phyloP scores from a whole-genome alignment of 2,329 filamentous ascomycete species.

The Biscogniauxia mediterranea region DNA sequence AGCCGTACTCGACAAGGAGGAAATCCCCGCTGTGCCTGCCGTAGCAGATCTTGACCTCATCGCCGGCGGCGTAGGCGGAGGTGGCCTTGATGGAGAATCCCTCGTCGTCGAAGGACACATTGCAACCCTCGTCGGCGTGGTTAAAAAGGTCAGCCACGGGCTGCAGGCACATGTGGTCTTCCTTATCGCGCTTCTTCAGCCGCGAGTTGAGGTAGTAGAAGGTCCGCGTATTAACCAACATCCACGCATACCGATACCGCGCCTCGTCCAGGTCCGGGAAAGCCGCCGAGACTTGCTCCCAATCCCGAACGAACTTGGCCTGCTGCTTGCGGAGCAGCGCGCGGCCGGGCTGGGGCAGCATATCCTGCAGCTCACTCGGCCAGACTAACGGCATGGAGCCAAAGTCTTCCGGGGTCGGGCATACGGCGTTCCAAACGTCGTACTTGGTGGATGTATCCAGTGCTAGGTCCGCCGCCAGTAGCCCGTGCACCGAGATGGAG shows the following conservation, averaged over 20 bases:
- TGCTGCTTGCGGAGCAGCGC: slow-evolving; percentile 54
- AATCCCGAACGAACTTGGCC: slow-evolving; percentile 50
- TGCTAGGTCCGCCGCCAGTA: slow-evolving; percentile 68
- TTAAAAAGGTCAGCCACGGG: slow-evolving; percentile 75
- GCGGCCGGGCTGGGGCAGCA: slow-evolving; percentile 45
- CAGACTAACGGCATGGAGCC: slow-evolving; percentile 48
- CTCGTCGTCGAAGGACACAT: slow-evolving; percentile 47
- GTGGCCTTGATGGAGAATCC: slow-evolving; percentile 56
- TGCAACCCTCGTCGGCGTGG: slow-evolving; percentile 49
- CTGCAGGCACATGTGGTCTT: slow-evolving; percentile 67
- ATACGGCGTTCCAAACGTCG: slow-evolving; percentile 62
- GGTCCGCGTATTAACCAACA: slow-evolving; percentile 60
- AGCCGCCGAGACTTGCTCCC: slow-evolving; percentile 40
- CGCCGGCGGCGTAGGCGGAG: slow-evolving; percentile 49
- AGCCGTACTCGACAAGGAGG: slow-evolving; percentile 66
- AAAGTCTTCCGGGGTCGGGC: slow-evolving; percentile 64
- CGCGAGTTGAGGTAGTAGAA: slow-evolving; percentile 55
- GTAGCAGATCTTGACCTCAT: slow-evolving; percentile 70
- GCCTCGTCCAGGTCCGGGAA: slow-evolving; percentile 37
- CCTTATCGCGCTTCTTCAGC: slow-evolving; percentile 40
- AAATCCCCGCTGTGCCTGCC: slow-evolving; percentile 72
- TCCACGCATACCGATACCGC: slow-evolving; percentile 54
- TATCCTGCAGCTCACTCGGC: slow-evolving; percentile 42
- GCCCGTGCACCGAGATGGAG: slow-evolving; percentile 64
- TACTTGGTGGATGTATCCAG: slow-evolving; percentile 50